Evolutionary conservation across 768 basidiomycete genomes (phyloP), one percentile per base, ranked within the genome.

Genomic region (Lyophyllum semitale): DNA sequence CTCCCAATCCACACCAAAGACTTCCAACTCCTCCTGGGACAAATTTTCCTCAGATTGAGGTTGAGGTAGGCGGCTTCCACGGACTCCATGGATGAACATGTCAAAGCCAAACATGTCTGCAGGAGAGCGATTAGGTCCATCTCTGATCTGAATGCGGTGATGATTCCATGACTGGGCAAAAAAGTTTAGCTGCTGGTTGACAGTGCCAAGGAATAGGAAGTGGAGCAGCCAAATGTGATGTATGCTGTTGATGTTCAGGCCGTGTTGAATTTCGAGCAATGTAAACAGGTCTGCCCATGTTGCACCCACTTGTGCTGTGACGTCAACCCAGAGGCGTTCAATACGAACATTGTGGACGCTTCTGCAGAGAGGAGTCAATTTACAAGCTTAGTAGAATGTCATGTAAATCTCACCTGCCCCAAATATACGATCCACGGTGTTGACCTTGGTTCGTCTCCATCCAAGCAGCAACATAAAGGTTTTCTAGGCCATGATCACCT

Each of bases 401-500:
- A n/a, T n/a, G n/a, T n/a, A n/a, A n/a, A n/a, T n/a, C n/a, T 37
- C 23, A 29, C 50, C 50, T 51, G n/a, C 73, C 75, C 67, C 67
- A 74, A 9, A 76, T 69, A 53, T 74, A 77, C 6, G 71, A 75
- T 1, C 68, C 68, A 1, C 65, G 33, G 4, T 38, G 27, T 13
- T 12, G n/a, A 1, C 71, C 66, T 8, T 46, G 29, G 27, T 40
- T 27, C 15, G 41, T 7, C 20, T 68, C 64, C 66, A 73, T 74
- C 57, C 59, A 70, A 18, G 66, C 66, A 9, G 75, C 71, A 20
- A 77, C 69, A n/a, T 58, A 46, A 7, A 75, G 33, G 58, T 78
- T 77, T 54, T 77, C 74, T 4, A 61, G 55, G 8, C 77, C 76
- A 66, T 74, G 71, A 55, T 79, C 75, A 2, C 75, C 76, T 8